phyloP scores from a whole-genome alignment of 306 rosid species.

The Ceratonia siliqua region DNA sequence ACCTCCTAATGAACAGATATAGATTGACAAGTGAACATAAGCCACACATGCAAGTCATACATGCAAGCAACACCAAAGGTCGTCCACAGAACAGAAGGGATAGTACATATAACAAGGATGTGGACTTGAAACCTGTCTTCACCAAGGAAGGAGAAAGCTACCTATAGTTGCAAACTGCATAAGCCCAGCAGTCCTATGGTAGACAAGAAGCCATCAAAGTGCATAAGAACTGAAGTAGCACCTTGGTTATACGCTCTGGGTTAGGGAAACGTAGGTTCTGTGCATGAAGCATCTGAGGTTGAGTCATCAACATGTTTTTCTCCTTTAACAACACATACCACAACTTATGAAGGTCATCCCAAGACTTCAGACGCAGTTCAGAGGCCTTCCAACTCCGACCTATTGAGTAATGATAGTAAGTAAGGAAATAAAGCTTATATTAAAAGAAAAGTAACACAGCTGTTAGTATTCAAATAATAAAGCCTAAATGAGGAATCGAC shows the following conservation, averaged over 20 bases:
- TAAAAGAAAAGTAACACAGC: neutral
- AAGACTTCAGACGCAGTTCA: conserved; percentile 63
- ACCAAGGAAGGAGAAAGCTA: neutral
- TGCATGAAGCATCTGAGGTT: conserved; percentile 66
- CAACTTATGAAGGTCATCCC: conserved; percentile 65
- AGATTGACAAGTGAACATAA: neutral
- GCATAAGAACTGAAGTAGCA: neutral
- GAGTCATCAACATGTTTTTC: conserved; percentile 73
- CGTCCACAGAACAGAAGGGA: neutral
- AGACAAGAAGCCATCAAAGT: neutral
- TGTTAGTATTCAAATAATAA: neutral
- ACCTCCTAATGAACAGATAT: neutral
- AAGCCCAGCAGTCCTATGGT: neutral
- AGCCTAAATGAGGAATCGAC: neutral
- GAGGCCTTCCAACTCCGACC: conserved; percentile 72
- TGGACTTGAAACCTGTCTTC: neutral
- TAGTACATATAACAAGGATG: neutral
- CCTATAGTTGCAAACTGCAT: neutral
- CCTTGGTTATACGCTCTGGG: conserved; percentile 70
- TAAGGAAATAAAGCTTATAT: neutral
- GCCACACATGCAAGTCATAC: neutral
- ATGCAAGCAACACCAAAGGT: neutral
- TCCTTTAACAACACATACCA: conserved; percentile 65
- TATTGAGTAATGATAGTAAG: conserved; percentile 25
- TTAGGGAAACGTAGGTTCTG: conserved; percentile 62